These are phyloP conservation scores for Ustilago loliicola DNA, from an alignment of 1,284 basidiomycete genomes.

Conservation along the genomic window DNA sequence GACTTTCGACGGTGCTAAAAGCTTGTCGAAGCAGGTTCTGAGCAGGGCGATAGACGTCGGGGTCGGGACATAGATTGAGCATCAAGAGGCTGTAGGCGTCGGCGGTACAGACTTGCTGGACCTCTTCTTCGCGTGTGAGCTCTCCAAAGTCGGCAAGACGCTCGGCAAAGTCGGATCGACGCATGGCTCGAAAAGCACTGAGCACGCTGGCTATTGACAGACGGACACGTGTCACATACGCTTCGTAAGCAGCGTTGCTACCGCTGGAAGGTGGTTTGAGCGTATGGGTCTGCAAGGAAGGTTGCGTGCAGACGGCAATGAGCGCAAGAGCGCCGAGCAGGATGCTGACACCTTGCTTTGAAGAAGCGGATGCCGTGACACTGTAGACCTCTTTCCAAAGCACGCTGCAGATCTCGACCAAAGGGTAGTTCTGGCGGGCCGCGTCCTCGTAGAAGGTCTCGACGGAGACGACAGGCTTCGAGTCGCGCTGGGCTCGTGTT, in stretches of 20 bases:
- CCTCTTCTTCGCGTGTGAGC: slow-evolving; percentile 39
- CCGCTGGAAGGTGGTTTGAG: slow-evolving; percentile 34
- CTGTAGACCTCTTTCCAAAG: slow-evolving; percentile 53
- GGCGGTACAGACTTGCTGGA: slow-evolving; percentile 52
- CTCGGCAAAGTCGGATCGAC: slow-evolving; percentile 40
- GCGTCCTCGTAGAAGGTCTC: slow-evolving; percentile 34
- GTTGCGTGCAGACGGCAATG: slow-evolving; percentile 43
- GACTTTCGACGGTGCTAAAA: slow-evolving; percentile 54
- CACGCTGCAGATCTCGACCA: slow-evolving; percentile 43
- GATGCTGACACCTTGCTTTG: slow-evolving; percentile 42
- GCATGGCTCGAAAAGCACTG: slow-evolving; percentile 43
- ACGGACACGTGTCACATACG: slow-evolving; percentile 47
- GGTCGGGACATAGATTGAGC: slow-evolving; percentile 58
- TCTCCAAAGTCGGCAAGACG: slow-evolving; percentile 54
- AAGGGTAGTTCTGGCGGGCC: slow-evolving; percentile 30
- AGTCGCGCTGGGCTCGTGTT: slow-evolving; percentile 26
- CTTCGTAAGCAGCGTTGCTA: slow-evolving; percentile 27
- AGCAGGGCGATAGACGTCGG: slow-evolving; percentile 55
- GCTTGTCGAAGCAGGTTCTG: slow-evolving; percentile 60
- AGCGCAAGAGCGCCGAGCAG: slow-evolving; percentile 46
- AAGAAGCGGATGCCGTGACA: slow-evolving; percentile 19
- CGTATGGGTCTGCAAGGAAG: slow-evolving; percentile 48
- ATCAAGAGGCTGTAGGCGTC: slow-evolving; percentile 49
- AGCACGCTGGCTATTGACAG: slow-evolving; percentile 42
- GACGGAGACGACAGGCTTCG: slow-evolving; percentile 15